Evolutionary conservation across 192 early-diverging fungal genomes (phyloP).

Genomic region (Linnemannia hyalina): DNA sequence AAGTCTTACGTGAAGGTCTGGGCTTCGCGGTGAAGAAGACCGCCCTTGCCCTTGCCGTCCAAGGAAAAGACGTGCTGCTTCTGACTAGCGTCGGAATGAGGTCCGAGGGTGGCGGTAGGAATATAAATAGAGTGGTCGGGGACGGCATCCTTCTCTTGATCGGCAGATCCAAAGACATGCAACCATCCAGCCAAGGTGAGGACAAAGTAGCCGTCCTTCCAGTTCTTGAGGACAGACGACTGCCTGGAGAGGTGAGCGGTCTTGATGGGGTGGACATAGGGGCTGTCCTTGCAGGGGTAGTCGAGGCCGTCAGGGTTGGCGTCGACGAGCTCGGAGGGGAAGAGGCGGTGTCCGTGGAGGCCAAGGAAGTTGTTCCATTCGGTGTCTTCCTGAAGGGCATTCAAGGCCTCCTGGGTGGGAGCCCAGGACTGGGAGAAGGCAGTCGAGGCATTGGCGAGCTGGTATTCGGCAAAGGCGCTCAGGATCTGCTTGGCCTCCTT

Average conservation of each 20-base stretch:
- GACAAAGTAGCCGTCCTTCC: constrained; percentile 59
- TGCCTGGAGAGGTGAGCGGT: constrained; percentile 55
- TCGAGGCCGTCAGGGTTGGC: constrained; percentile 55
- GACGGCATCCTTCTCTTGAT: constrained; percentile 25
- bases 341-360: constrained; percentile 32
- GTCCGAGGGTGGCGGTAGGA: constrained; percentile 38
- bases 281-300: constrained; percentile 59
- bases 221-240: constrained; percentile 59
- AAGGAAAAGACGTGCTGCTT: constrained; percentile 48
- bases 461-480: constrained; percentile 18
- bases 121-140: constrained; percentile 61
- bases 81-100: constrained; percentile 28
- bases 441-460: constrained; percentile 8
- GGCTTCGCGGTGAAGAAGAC: constrained; percentile 39
- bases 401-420: constrained; percentile 38
- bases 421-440: constrained; percentile 40
- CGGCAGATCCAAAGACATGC: constrained; percentile 55
- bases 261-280: constrained; percentile 48
- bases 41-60: constrained; percentile 44
- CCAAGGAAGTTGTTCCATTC: constrained; percentile 59
- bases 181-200: constrained; percentile 59
- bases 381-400: constrained; percentile 43
- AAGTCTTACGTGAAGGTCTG: constrained; percentile 45
- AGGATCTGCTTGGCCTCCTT: constrained; percentile 46
- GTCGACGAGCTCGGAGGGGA: constrained; percentile 52